phyloP scores from a whole-genome alignment of 164 flowering plant species.

The Tinospora cordifolia region DNA sequence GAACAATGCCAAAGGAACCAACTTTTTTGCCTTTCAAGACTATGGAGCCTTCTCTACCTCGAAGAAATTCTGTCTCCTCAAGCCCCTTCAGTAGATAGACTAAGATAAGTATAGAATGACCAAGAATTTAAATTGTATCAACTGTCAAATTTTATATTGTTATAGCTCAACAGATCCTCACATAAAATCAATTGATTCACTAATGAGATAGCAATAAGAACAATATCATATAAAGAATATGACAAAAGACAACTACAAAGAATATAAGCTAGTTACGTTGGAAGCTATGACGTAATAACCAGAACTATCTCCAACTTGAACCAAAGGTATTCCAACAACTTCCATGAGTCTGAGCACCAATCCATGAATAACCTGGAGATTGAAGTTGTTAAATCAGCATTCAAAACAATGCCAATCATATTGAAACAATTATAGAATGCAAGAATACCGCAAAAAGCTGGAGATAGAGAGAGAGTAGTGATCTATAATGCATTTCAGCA shows the following conservation, averaged over 20 bases:
- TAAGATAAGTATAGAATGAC: neutral
- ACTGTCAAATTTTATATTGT: neutral
- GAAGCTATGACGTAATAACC: constrained; percentile 60
- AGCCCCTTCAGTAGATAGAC: constrained; percentile 51
- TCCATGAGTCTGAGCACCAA: constrained; percentile 88
- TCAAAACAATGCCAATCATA: neutral
- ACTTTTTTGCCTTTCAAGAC: constrained; percentile 56
- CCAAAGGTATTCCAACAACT: constrained; percentile 52
- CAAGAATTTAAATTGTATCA: neutral
- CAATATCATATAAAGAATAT: neutral
- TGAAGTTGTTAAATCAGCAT: neutral
- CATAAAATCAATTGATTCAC: no score
- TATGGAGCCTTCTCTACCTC: constrained; percentile 78
- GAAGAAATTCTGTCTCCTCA: constrained; percentile 86
- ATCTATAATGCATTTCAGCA: no score
- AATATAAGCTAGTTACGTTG: constrained; percentile 32
- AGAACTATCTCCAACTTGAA: constrained; percentile 38
- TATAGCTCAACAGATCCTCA: neutral
- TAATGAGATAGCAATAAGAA: neutral
- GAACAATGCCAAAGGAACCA: constrained; percentile 84
- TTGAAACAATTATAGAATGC: neutral
- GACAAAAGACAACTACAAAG: neutral
- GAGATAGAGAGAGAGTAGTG: no score
- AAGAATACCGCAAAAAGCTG: neutral
- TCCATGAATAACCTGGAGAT: constrained; percentile 68